Conservation (phyloP, 441 rosid genomes). For the Gossypium laxum region DNA sequence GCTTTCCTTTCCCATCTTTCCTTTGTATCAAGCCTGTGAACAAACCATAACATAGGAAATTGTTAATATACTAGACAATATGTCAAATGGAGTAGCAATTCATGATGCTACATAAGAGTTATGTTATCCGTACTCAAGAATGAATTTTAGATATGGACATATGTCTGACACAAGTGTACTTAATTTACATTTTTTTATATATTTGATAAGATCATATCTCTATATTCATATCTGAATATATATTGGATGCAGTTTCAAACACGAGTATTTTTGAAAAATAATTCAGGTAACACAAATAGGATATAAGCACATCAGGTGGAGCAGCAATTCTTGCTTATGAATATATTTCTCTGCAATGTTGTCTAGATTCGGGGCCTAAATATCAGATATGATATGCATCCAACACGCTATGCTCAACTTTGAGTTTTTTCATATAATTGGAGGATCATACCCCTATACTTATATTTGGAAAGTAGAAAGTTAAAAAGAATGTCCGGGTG, state of each 20-base stretch:
- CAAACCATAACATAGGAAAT: not conserved
- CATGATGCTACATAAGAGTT: not conserved
- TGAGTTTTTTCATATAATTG: not conserved
- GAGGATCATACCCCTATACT: not conserved
- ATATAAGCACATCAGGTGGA: not conserved
- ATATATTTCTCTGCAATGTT: not conserved
- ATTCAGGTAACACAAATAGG: not conserved
- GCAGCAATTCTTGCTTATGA: not conserved
- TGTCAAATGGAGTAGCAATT: not conserved
- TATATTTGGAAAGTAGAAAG: not conserved
- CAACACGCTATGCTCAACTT: not conserved
- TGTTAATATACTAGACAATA: not conserved
- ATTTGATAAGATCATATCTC: not conserved
- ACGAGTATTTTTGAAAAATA: not conserved
- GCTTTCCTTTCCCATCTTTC: conserved; percentile 92
- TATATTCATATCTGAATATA: not conserved
- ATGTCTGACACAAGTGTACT: not conserved
- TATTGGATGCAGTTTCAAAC: not conserved
- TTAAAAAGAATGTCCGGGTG: not conserved
- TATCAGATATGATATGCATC: not conserved
- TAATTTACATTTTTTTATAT: not conserved
- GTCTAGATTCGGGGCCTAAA: not conserved
- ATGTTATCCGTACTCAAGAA: not conserved
- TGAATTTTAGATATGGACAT: not conserved
- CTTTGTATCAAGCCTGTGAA: conserved; percentile 66